phyloP scores from a whole-genome alignment of 1,139 yeast species.

The Yamadazyma dendronema region DNA sequence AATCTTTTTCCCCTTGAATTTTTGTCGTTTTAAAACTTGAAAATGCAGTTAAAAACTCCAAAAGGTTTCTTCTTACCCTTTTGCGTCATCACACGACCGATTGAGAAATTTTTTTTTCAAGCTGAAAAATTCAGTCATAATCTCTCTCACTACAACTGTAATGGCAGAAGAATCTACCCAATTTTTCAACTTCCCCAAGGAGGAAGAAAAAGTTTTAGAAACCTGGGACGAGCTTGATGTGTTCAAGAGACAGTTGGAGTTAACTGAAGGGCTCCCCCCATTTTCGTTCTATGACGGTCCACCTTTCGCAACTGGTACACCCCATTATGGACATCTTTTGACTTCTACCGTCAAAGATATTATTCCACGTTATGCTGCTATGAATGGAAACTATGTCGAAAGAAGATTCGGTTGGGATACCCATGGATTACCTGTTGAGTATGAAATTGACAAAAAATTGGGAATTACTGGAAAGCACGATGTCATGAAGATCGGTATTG shows the following conservation, averaged over 20 bases:
- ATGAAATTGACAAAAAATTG: constrained; percentile 95
- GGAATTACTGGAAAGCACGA: constrained; percentile 93
- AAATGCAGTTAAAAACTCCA: too few relatives aligned
- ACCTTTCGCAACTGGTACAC: constrained; percentile 98
- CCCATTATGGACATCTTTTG: constrained; percentile 96
- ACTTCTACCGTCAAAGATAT: constrained; percentile 97
- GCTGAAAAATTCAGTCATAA: neutral
- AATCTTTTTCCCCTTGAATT: too few relatives aligned
- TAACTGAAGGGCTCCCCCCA: constrained; percentile 81
- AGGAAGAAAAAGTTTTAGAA: constrained; percentile 77
- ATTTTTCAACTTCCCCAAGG: constrained; percentile 71
- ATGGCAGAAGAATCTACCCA: constrained; percentile 33
- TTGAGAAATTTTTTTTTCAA: neutral
- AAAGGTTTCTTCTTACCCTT: neutral
- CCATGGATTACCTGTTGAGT: constrained; percentile 97
- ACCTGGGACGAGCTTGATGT: constrained; percentile 92
- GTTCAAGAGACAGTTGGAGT: constrained; percentile 79
- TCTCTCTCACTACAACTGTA: neutral
- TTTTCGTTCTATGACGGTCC: constrained; percentile 98
- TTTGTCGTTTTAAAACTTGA: too few relatives aligned
- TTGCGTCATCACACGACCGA: neutral
- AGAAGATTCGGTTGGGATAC: constrained; percentile 99
- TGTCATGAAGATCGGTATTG: constrained; percentile 91
- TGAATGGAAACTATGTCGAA: constrained; percentile 95
- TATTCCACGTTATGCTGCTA: constrained; percentile 95